phyloP scores from a whole-genome alignment of 257 asterid species.

The Gardenia jasminoides region DNA sequence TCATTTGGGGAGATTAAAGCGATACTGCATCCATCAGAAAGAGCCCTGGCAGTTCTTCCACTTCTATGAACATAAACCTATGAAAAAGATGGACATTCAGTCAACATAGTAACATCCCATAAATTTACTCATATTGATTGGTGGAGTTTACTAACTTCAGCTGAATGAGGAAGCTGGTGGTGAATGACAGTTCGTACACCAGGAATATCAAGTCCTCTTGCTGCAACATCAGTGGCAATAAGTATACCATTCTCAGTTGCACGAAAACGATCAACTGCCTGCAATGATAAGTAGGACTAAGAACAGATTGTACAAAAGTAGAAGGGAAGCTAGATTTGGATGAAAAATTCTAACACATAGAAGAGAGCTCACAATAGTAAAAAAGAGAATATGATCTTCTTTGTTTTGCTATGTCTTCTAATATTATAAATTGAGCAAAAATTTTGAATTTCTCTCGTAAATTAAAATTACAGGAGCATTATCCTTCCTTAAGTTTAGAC shows the following conservation, averaged over 20 bases:
- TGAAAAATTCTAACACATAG: not conserved
- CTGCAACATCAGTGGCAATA: slow-evolving; percentile 94
- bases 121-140: not conserved
- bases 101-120: not conserved
- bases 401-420: not conserved
- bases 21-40: slow-evolving; percentile 91
- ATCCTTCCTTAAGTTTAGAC: not conserved
- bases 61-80: slow-evolving; percentile 95
- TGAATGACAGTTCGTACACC: slow-evolving; percentile 94
- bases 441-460: not conserved
- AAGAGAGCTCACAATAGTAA: not conserved
- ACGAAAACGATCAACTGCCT: slow-evolving; percentile 94
- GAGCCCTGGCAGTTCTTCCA: slow-evolving; percentile 99
- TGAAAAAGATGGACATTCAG: slow-evolving; percentile 24
- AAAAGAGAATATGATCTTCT: not conserved
- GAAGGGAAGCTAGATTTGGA: not conserved
- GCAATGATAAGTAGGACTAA: slow-evolving; percentile 25
- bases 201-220: slow-evolving; percentile 90
- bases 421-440: not conserved
- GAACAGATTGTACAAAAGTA: slow-evolving; percentile 4
- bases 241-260: slow-evolving; percentile 74
- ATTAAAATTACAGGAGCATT: not conserved
- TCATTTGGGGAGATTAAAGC: slow-evolving; percentile 87
- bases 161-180: slow-evolving; percentile 97
- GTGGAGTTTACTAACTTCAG: slow-evolving; percentile 53